Percentiles rank a stretch among this genome's conserved stretches.
Conservation (phyloP, 495 filamentous ascomycete genomes). For the Gamarada debralockiae region DNA sequence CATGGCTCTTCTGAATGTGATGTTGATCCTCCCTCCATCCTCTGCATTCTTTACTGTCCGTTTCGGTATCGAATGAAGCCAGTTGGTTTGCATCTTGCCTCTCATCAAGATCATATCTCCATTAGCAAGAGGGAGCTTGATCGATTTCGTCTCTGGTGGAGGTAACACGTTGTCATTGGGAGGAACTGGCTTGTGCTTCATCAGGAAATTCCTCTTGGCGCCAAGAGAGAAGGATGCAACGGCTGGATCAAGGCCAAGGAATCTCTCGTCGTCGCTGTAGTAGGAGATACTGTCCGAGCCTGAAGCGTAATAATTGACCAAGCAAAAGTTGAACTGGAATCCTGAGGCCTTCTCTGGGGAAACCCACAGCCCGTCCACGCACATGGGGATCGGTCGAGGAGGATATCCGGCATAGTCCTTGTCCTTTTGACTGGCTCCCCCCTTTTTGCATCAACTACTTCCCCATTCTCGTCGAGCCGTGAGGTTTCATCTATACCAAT, state of each 20-base stretch:
- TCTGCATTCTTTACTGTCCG: conserved; percentile 49
- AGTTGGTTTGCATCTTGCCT: conserved; percentile 62
- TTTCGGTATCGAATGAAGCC: conserved; percentile 76
- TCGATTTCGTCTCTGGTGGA: conserved; percentile 30
- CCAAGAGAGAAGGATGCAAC: conserved; percentile 71
- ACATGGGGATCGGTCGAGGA: conserved; percentile 64
- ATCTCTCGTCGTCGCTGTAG: conserved; percentile 72
- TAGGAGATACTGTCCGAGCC: conserved; percentile 70
- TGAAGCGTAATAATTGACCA: conserved; percentile 73
- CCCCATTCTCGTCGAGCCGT: conserved; percentile 36
- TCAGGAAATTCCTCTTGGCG: conserved; percentile 59
- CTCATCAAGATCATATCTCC: conserved; percentile 75
- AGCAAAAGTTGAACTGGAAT: conserved; percentile 65
- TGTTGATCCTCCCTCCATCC: conserved; percentile 64
- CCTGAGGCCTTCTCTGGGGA: conserved; percentile 55
- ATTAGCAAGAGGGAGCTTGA: conserved; percentile 57
- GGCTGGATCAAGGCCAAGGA: conserved; percentile 60
- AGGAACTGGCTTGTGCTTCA: conserved; percentile 62
- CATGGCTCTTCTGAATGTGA: conserved; percentile 66
- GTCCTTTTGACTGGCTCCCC: conserved; percentile 32
- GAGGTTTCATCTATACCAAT: conserved; percentile 66
- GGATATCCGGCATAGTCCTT: conserved; percentile 46
- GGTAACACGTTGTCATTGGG: conserved; percentile 20
- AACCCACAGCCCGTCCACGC: conserved; percentile 52
- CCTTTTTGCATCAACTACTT: conserved; percentile 44